Conservation (phyloP, 495 filamentous ascomycete genomes). For the Podospora bellae-mahoneyi region DNA sequence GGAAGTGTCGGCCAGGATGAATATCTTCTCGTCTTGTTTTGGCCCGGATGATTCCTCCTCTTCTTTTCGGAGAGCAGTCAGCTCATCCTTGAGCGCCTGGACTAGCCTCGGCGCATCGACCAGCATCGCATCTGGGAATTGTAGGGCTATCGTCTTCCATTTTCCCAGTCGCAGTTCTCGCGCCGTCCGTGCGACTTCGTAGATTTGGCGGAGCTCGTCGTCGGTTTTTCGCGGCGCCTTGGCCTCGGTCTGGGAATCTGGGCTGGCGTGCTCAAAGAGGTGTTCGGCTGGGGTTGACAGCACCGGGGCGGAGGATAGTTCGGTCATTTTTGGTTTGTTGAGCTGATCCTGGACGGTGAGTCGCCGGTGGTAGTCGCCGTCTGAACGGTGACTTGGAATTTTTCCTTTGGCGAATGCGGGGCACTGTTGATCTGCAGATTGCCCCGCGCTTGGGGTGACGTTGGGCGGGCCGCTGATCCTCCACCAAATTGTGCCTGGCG, state of each 20-base stretch:
- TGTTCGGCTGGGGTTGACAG: constrained; percentile 86
- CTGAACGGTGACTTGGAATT: background rate
- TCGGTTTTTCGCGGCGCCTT: constrained; percentile 51
- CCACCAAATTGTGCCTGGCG: background rate
- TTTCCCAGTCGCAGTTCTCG: constrained; percentile 64
- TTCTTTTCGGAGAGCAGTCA: constrained; percentile 32
- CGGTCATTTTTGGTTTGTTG: constrained; percentile 29
- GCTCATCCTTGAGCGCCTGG: constrained; percentile 58
- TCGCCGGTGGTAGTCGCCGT: background rate
- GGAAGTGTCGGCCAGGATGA: constrained; percentile 91
- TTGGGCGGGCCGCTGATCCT: constrained; percentile 13
- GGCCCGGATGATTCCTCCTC: constrained; percentile 11
- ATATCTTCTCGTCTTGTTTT: constrained; percentile 50
- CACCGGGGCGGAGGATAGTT: constrained; percentile 57
- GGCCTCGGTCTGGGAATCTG: constrained; percentile 35
- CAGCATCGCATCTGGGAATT: constrained; percentile 93
- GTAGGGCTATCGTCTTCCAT: constrained; percentile 78
- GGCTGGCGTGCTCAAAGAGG: constrained; percentile 57
- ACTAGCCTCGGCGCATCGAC: constrained; percentile 80
- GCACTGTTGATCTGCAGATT: constrained; percentile 16
- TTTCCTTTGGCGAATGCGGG: constrained; percentile 16
- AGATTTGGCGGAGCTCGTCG: constrained; percentile 69
- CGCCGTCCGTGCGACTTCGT: constrained; percentile 83
- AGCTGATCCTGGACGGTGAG: background rate
- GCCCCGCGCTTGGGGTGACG: constrained; percentile 26